phyloP scores from a whole-genome alignment of 2,329 filamentous ascomycete species.

The Teratosphaeria nubilosa region DNA sequence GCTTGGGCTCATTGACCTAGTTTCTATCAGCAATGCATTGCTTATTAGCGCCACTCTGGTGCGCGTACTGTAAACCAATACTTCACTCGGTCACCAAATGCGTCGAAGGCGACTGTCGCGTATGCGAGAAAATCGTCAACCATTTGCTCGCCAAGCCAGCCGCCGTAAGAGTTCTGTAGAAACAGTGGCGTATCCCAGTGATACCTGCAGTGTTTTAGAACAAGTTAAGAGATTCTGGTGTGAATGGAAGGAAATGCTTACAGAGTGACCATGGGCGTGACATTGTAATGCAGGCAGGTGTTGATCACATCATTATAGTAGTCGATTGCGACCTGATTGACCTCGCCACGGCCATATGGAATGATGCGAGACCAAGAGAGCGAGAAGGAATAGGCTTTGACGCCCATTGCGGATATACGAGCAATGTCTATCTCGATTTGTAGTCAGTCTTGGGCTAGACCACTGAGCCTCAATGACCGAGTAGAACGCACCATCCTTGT shows the following conservation, averaged over 20 bases:
- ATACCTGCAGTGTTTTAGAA: conserved; percentile 10
- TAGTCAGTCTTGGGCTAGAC: background rate
- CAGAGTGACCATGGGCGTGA: conserved; percentile 37
- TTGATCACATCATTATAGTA: conserved; percentile 43
- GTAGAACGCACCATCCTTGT: conserved; percentile 2
- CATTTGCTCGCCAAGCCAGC: conserved; percentile 28
- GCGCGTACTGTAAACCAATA: conserved; percentile 17
- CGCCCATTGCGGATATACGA: conserved; percentile 29
- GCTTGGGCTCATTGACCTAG: conserved; percentile 38
- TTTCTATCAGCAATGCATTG: conserved; percentile 18
- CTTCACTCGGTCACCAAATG: conserved; percentile 30
- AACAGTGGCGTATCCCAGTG: conserved; percentile 34
- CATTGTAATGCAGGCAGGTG: conserved; percentile 30
- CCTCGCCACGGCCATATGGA: conserved; percentile 37
- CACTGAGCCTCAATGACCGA: background rate
- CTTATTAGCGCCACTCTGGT: background rate
- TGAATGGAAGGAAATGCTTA: background rate
- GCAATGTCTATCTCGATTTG: background rate
- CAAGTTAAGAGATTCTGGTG: background rate
- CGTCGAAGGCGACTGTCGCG: conserved; percentile 27
- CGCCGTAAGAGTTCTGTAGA: conserved; percentile 28
- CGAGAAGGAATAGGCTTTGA: conserved; percentile 31
- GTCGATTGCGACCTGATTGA: conserved; percentile 37
- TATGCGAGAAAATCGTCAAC: conserved; percentile 30
- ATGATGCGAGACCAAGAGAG: conserved; percentile 41